Evolutionary conservation across 768 basidiomycete genomes (phyloP).

Genomic region (Gymnopilus dilepis): DNA sequence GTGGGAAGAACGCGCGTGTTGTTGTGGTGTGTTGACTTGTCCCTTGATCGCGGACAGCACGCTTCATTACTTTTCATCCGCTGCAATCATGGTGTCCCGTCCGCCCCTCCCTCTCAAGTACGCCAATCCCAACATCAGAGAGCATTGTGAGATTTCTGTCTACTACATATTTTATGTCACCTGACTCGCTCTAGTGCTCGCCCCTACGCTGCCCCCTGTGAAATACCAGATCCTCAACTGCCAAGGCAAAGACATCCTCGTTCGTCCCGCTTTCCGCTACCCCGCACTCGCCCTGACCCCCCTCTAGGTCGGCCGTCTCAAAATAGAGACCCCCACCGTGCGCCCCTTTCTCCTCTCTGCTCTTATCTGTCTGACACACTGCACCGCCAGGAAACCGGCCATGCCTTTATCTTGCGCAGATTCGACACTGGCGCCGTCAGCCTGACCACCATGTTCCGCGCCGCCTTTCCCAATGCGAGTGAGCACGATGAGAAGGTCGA

Average conservation of each 20-base stretch:
- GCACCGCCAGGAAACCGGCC: conserved; percentile 63
- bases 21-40: conserved; percentile 34
- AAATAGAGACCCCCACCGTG: conserved; percentile 83
- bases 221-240: conserved; percentile 93
- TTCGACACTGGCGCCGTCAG: conserved; percentile 93
- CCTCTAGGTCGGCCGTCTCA: conserved; percentile 82
- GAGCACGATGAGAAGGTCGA: conserved; percentile 82
- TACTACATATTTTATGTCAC: background rate
- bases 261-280: conserved; percentile 39
- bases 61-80: conserved; percentile 23
- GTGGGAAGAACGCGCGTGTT: conserved; percentile 34
- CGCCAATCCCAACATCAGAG: conserved; percentile 55
- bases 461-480: conserved; percentile 83
- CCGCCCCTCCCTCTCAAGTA: conserved; percentile 57
- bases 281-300: conserved; percentile 6
- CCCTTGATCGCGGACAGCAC: conserved; percentile 33
- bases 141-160: conserved; percentile 40
- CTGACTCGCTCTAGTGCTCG: conserved; percentile 37
- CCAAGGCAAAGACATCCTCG: conserved; percentile 87
- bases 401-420: conserved; percentile 93
- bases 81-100: conserved; percentile 43
- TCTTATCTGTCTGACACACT: conserved; percentile 22
- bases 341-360: conserved; percentile 30
- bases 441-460: conserved; percentile 95
- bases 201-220: conserved; percentile 63